A percentile compares a stretch with the other conserved stretches of the same genome.
Conservation (phyloP, 2,329 filamentous ascomycete species). For the Hypocreales sp. region DNA sequence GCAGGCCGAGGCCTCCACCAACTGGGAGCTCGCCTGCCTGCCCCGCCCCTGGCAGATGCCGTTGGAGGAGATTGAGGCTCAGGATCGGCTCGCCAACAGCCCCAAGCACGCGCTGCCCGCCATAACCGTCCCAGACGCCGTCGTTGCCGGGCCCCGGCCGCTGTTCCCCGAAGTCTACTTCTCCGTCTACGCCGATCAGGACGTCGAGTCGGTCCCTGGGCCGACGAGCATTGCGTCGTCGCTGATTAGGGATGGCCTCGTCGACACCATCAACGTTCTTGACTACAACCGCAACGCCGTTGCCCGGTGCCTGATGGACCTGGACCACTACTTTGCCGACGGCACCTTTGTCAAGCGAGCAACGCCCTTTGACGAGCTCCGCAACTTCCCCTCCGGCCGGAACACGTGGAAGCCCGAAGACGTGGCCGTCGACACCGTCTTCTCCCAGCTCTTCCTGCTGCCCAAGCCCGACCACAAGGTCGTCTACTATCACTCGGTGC, state of each 20-base stretch:
- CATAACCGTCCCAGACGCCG: slow-evolving; percentile 59
- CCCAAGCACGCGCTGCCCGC: slow-evolving; percentile 66
- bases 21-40: slow-evolving; percentile 59
- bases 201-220: slow-evolving; percentile 75
- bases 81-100: slow-evolving; percentile 40
- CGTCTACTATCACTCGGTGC: slow-evolving; percentile 89
- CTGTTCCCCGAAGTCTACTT: slow-evolving; percentile 89
- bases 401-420: slow-evolving; percentile 96
- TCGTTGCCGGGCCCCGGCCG: slow-evolving; percentile 57
- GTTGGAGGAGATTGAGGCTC: slow-evolving; percentile 42
- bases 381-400: slow-evolving; percentile 46
- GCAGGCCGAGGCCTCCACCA: slow-evolving; percentile 54
- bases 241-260: slow-evolving; percentile 68
- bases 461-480: slow-evolving; percentile 82
- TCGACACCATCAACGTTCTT: slow-evolving; percentile 87
- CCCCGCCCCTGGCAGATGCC: slow-evolving; percentile 54
- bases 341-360: slow-evolving; percentile 87
- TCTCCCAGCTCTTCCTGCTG: slow-evolving; percentile 84
- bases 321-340: slow-evolving; percentile 87
- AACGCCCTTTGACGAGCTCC: slow-evolving; percentile 80
- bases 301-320: slow-evolving; percentile 79
- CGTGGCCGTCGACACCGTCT: slow-evolving; percentile 91
- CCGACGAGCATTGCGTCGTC: slow-evolving; percentile 63
- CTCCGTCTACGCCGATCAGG: slow-evolving; percentile 79
- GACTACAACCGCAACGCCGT: slow-evolving; percentile 83